Evolutionary conservation across 495 filamentous ascomycete species (phyloP).

Genomic region (Baudoinia panamericana): DNA sequence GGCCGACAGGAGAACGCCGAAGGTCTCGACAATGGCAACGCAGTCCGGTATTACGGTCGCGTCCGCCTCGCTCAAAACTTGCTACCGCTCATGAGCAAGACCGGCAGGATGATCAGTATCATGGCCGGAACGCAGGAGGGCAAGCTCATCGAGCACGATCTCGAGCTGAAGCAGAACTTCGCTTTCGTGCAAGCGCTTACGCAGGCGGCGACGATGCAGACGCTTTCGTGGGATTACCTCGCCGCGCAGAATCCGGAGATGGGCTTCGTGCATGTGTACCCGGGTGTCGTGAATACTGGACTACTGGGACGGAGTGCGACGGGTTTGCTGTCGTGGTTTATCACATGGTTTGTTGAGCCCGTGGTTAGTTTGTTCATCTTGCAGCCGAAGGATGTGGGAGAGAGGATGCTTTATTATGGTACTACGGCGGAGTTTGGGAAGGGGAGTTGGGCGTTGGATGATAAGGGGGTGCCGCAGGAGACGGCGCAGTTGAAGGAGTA

Average conservation of each 20-base stretch:
- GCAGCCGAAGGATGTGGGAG: constrained; percentile 11
- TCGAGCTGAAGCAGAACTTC: constrained; percentile 14
- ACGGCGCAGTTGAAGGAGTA: constrained; percentile 5
- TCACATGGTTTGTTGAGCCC: constrained; percentile 16
- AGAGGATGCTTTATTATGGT: constrained; percentile 17
- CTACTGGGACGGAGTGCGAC: constrained; percentile 5
- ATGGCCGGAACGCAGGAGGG: constrained; percentile 20
- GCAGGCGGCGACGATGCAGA: constrained; percentile 13
- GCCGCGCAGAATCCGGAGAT: constrained; percentile 18
- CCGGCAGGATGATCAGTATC: constrained; percentile 19
- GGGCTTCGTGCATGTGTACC: constrained; percentile 16
- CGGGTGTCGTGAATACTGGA: constrained; percentile 17
- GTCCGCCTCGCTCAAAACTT: constrained; percentile 31
- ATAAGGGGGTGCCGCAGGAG: background rate
- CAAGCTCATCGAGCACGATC: constrained; percentile 18
- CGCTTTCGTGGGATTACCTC: constrained; percentile 18
- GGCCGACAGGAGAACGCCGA: constrained; percentile 20
- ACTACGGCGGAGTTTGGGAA: constrained; percentile 6
- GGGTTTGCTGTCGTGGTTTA: background rate
- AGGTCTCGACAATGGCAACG: constrained; percentile 25
- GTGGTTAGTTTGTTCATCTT: constrained; percentile 8
- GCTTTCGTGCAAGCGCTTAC: constrained; percentile 4
- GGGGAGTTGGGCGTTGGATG: constrained; percentile 4
- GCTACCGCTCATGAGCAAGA: constrained; percentile 25
- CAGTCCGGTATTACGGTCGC: constrained; percentile 31